Base-by-base conservation (phyloP, 2,329 filamentous ascomycete genomes). In the Botrytis squamosa region DNA sequence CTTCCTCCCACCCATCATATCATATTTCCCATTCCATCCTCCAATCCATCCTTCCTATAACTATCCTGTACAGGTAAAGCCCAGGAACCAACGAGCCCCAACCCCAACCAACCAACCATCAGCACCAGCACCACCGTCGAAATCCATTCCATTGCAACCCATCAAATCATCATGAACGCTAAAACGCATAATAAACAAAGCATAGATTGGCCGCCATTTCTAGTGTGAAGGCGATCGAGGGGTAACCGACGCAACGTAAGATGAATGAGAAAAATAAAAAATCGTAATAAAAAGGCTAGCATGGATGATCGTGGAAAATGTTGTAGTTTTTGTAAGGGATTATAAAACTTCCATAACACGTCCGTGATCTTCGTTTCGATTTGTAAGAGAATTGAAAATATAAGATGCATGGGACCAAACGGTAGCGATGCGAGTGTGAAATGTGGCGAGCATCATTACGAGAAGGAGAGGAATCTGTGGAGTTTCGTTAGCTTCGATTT, bases 351-450 rank as follows among this genome's bases (percentile, higher is more conserved):
- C 80, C 40, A 81, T 77, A 38, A 81, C 74, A 55, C 78, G 78
- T 5, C 60, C 73, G 44, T 57, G 71, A 36, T 74, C 44, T 68
- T 75, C 66, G 18, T 59, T 74, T 29, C 63, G 74, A 59, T 73
- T 75, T 44, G 73, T 77, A 12, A 78, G 72, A 12, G 75, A 76
- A 38, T 76, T 72, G 12, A 79, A 55, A 42, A 79, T 68, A 25
- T 71, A 66, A 20, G 74, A 74, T 3, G 76, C 77, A 42, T 76
- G 74, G 29, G 74, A 74, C 77, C 77, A 81, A 25, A 87, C 83
- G 70, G 86, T 84, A 1, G 88, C 87, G 46, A 88, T 83, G 68
- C 85, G 84, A 78, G 83, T 86, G 79, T 85, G 87, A 38, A 86
- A 80, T 84, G 86, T 86, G 52, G 85, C 84, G 75, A 83, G 84